A percentile compares a stretch with the other conserved stretches of the same genome.
Conservation (phyloP, 495 filamentous ascomycete genomes). For the Penicillium arizonense region DNA sequence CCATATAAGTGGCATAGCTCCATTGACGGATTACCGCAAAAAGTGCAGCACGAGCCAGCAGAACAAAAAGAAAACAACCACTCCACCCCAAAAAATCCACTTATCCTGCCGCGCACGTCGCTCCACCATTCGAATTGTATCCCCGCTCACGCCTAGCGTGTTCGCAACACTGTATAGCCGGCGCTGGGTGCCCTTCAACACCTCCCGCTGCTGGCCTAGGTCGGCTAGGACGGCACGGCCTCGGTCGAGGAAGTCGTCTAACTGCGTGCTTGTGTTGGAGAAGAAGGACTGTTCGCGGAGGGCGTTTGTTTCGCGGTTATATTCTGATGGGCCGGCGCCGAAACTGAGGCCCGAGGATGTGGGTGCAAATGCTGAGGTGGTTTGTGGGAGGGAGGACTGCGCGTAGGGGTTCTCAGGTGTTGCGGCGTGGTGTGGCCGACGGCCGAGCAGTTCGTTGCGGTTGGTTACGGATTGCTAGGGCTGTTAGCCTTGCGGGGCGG, state of each 20-base stretch:
- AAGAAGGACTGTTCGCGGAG: slow-evolving; percentile 90
- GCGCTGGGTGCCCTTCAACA: slow-evolving; percentile 91
- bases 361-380: slow-evolving; percentile 40
- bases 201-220: slow-evolving; percentile 84
- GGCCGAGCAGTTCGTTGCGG: slow-evolving; percentile 80
- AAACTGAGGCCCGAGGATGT: slow-evolving; percentile 48
- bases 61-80: slow-evolving; percentile 86
- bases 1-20: neutral
- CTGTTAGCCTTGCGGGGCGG: slow-evolving; percentile 7
- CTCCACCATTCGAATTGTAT: slow-evolving; percentile 95
- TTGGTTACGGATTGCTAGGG: slow-evolving; percentile 63
- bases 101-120: slow-evolving; percentile 90
- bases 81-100: slow-evolving; percentile 93
- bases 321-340: slow-evolving; percentile 55
- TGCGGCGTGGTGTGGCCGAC: slow-evolving; percentile 79
- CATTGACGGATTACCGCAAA: slow-evolving; percentile 53
- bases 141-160: slow-evolving; percentile 88
- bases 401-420: slow-evolving; percentile 97
- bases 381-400: slow-evolving; percentile 48
- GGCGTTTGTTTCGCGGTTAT: slow-evolving; percentile 75
- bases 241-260: slow-evolving; percentile 92
- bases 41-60: slow-evolving; percentile 88
- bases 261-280: slow-evolving; percentile 66
- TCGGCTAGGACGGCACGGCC: slow-evolving; percentile 88
- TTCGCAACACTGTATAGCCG: slow-evolving; percentile 90